phyloP scores from a whole-genome alignment of 345 rosid genomes.

The Salix brachista region DNA sequence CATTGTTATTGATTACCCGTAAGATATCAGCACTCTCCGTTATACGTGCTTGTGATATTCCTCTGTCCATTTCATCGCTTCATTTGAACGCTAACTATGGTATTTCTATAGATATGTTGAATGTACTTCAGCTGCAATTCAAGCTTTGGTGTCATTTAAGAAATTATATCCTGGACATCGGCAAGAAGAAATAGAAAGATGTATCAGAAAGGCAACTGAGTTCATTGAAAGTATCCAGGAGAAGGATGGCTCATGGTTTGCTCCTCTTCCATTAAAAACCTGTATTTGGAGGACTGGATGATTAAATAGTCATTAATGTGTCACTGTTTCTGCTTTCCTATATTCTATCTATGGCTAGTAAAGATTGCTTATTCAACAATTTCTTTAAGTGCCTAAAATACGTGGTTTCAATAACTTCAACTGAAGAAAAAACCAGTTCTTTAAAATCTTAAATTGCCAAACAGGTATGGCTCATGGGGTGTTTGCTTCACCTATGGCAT shows the following conservation, averaged over 20 bases:
- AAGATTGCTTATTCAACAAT: not conserved
- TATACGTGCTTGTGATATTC: not conserved
- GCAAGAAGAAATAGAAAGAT: conserved; percentile 59
- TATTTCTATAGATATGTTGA: conserved; percentile 62
- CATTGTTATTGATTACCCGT: conserved; percentile 93
- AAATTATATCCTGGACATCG: conserved; percentile 75
- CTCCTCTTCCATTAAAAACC: conserved; percentile 9
- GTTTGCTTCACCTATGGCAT: conserved; percentile 82
- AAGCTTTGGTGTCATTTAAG: conserved; percentile 70
- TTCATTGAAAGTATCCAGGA: conserved; percentile 70
- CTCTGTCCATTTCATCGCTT: not conserved
- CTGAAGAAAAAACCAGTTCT: not conserved
- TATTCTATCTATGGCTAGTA: not conserved
- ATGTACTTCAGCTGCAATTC: conserved; percentile 91
- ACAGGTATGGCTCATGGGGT: conserved; percentile 96
- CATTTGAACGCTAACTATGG: not conserved
- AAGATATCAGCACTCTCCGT: conserved; percentile 37
- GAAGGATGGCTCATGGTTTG: conserved; percentile 94
- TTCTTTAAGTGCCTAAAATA: not conserved
- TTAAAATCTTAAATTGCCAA: conserved; percentile 3
- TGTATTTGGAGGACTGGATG: not conserved
- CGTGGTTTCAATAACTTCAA: not conserved
- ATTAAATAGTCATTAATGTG: not conserved
- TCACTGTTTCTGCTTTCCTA: not conserved
- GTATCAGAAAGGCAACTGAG: conserved; percentile 59